Conservation (phyloP, 2,329 filamentous ascomycete genomes). For the Aureobasidium namibiae region DNA sequence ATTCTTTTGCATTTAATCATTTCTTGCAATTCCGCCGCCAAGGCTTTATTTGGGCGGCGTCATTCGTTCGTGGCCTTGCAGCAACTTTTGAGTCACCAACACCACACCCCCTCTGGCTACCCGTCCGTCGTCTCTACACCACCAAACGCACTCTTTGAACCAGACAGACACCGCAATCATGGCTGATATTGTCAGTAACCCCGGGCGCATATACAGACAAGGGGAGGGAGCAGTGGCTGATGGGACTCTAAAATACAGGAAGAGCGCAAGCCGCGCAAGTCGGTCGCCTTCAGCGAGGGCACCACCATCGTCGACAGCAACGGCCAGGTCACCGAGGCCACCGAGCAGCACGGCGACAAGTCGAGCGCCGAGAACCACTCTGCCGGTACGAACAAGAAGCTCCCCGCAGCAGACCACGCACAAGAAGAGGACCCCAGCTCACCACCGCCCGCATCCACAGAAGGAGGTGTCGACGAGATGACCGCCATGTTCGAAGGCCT, state of each 20-base stretch:
- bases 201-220: not conserved
- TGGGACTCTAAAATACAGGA: constrained; percentile 27
- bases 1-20: not conserved
- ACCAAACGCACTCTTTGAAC: not conserved
- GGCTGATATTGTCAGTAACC: constrained; percentile 36
- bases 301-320: constrained; percentile 81
- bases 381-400: constrained; percentile 14
- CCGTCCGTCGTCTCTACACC: not conserved
- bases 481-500: constrained; percentile 54
- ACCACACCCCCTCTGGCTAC: not conserved
- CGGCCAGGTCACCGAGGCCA: constrained; percentile 71
- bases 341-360: constrained; percentile 62
- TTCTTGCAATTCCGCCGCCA: not conserved
- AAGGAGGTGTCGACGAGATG: constrained; percentile 39
- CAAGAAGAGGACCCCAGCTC: constrained; percentile 24
- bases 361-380: constrained; percentile 74
- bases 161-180: constrained; percentile 37
- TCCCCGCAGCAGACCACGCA: constrained; percentile 9
- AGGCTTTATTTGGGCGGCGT: constrained; percentile 3
- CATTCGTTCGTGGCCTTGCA: constrained; percentile 4
- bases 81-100: constrained; percentile 9
- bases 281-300: constrained; percentile 86
- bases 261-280: constrained; percentile 75
- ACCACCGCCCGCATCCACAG: constrained; percentile 30
- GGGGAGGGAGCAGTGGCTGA: constrained; percentile 11